These are phyloP conservation scores for Lachancea waltii DNA, from an alignment of 805 yeast species.

Conservation along the genomic window DNA sequence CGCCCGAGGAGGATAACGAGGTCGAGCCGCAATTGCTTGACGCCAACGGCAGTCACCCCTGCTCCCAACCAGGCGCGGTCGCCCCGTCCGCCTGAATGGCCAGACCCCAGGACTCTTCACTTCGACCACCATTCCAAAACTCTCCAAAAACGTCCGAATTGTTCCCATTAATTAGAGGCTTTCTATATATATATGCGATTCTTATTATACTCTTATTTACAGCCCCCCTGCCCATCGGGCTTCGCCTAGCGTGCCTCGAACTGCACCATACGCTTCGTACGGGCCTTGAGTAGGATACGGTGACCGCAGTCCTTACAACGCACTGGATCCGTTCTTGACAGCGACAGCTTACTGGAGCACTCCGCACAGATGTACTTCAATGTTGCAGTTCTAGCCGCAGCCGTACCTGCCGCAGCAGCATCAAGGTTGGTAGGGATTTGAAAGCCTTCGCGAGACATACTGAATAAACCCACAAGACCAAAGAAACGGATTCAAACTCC, in stretches of 20 bases:
- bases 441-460: constrained; percentile 74
- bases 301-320: constrained; percentile 99
- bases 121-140: no score
- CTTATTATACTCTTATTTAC: background rate
- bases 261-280: constrained; percentile 95
- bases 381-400: constrained; percentile 66
- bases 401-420: constrained; percentile 80
- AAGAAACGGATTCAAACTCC: background rate
- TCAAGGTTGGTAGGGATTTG: constrained; percentile 75
- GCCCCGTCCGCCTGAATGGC: background rate
- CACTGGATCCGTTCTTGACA: constrained; percentile 91
- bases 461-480: background rate
- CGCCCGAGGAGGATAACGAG: background rate
- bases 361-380: constrained; percentile 94
- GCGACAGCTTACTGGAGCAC: constrained; percentile 83
- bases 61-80: background rate
- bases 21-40: background rate
- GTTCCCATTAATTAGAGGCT: background rate
- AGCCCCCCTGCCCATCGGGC: no score
- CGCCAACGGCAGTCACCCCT: background rate
- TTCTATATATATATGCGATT: background rate
- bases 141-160: no score
- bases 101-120: no score
- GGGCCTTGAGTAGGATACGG: constrained; percentile 92
- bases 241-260: constrained; percentile 68